A percentile compares a stretch with the other conserved stretches of the same genome.
phyloP scores from a whole-genome alignment of 805 yeast genomes.

The Ogataea siamensis region DNA sequence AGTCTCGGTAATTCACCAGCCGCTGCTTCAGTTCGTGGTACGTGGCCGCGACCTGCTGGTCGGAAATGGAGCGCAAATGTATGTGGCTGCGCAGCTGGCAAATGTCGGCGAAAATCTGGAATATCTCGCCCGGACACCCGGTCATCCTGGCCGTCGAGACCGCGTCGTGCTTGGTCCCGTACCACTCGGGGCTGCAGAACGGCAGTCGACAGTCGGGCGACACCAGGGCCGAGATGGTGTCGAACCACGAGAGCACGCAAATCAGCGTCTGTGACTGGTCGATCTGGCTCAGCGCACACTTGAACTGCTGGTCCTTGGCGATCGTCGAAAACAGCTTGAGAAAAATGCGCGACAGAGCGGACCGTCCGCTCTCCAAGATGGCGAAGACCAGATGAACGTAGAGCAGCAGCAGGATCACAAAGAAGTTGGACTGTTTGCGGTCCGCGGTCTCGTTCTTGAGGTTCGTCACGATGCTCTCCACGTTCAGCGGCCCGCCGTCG shows the following conservation, averaged over 20 bases:
- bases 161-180: slow-evolving; percentile 41
- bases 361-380: slow-evolving; percentile 52
- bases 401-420: slow-evolving; percentile 48
- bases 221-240: slow-evolving; percentile 53
- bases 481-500: slow-evolving; percentile 25
- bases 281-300: slow-evolving; percentile 41
- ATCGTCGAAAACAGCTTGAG: slow-evolving; percentile 49
- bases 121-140: slow-evolving; percentile 62
- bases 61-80: slow-evolving; percentile 5
- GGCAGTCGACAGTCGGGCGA: slow-evolving; percentile 59
- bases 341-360: slow-evolving; percentile 49
- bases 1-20: slow-evolving; percentile 46
- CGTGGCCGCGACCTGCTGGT: slow-evolving; percentile 2
- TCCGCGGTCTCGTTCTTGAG: slow-evolving; percentile 38
- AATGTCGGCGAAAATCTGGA: slow-evolving; percentile 43
- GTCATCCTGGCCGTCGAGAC: slow-evolving; percentile 52
- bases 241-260: slow-evolving; percentile 58
- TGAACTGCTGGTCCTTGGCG: slow-evolving; percentile 46
- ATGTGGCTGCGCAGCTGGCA: slow-evolving; percentile 35
- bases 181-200: slow-evolving; percentile 51
- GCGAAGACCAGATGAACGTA: slow-evolving; percentile 56
- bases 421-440: slow-evolving; percentile 39
- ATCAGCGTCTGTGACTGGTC: slow-evolving; percentile 49
- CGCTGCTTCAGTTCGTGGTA: slow-evolving; percentile 35
- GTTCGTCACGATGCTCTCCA: slow-evolving; percentile 36